Conservation (phyloP, 2,329 filamentous ascomycete genomes). For the Alternaria conjuncta region DNA sequence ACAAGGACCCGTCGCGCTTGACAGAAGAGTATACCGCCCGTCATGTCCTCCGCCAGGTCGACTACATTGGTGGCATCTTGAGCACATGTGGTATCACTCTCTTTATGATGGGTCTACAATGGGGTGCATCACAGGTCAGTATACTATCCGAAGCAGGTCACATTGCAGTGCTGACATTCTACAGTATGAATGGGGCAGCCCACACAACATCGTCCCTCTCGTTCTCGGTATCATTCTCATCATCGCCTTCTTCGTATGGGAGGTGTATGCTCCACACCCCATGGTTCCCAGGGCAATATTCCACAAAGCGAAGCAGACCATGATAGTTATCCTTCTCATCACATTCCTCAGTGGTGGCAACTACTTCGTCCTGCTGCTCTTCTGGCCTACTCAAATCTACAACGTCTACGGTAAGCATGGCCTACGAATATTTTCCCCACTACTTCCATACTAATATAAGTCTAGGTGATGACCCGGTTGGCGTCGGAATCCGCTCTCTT, state of each 20-base stretch:
- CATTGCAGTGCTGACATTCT: slow-evolving; percentile 52
- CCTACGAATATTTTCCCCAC: no score
- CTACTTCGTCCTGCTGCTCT: slow-evolving; percentile 44
- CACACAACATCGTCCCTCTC: slow-evolving; percentile 62
- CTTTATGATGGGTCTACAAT: slow-evolving; percentile 49
- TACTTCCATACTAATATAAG: slow-evolving; percentile 1
- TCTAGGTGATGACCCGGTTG: slow-evolving; percentile 63
- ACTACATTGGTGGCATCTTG: slow-evolving; percentile 41
- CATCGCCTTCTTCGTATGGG: slow-evolving; percentile 61
- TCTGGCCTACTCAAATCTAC: slow-evolving; percentile 44
- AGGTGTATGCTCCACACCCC: slow-evolving; percentile 50
- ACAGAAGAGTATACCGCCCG: slow-evolving; percentile 48
- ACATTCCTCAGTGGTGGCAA: slow-evolving; percentile 45
- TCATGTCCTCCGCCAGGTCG: slow-evolving; percentile 37
- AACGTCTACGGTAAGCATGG: slow-evolving; percentile 40
- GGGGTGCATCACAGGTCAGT: slow-evolving; percentile 46
- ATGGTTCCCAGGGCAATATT: slow-evolving; percentile 52
- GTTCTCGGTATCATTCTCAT: slow-evolving; percentile 58
- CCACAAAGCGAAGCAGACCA: slow-evolving; percentile 37
- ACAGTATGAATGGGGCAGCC: slow-evolving; percentile 63
- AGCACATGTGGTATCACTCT: slow-evolving; percentile 39
- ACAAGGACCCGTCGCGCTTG: slow-evolving; percentile 49
- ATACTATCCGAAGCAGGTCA: neutral
- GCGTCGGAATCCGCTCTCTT: slow-evolving; percentile 68
- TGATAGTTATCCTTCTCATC: slow-evolving; percentile 43